Evolutionary conservation across 371 early-diverging fungal species (phyloP).

Genomic region (Rhizopus delemar): DNA sequence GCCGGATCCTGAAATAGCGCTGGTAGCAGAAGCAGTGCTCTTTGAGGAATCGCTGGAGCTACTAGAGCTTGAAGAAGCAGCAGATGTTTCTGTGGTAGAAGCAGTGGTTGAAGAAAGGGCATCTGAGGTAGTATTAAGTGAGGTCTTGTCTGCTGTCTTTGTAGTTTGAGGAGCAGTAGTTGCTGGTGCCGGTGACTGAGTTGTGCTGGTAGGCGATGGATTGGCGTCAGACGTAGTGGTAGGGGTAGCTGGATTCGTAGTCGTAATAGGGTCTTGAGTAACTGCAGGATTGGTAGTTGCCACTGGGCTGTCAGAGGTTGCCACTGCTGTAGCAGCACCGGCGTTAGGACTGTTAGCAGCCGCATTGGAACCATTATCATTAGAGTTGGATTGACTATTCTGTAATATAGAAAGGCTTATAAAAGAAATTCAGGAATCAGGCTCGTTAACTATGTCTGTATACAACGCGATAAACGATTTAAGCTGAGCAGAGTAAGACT

Average conservation of each 20-base stretch:
- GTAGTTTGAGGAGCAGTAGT: not conserved
- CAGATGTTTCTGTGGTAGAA: not conserved
- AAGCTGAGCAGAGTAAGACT: no score
- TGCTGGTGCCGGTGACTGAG: not conserved
- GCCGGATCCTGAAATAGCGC: not conserved
- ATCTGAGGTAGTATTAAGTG: not conserved
- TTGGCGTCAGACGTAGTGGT: constrained; percentile 3
- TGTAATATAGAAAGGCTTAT: not conserved
- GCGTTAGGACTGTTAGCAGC: no score
- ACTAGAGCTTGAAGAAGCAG: not conserved
- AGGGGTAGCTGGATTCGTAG: not conserved
- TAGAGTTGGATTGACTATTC: not conserved
- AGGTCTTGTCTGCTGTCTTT: not conserved
- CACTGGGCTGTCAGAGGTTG: not conserved
- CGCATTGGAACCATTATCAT: no score
- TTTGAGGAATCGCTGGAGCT: not conserved
- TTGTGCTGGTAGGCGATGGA: constrained; percentile 3
- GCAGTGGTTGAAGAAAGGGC: constrained; percentile 1
- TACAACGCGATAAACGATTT: no score
- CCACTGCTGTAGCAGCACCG: not conserved
- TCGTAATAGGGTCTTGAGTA: not conserved
- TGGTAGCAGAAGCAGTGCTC: not conserved
- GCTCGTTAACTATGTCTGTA: no score
- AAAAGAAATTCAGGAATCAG: no score
- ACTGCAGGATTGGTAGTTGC: constrained; percentile 1